Percentiles rank a stretch among this genome's conserved stretches.
phyloP scores from a whole-genome alignment of 306 rosid genomes.

The Acacia melanoxylon region DNA sequence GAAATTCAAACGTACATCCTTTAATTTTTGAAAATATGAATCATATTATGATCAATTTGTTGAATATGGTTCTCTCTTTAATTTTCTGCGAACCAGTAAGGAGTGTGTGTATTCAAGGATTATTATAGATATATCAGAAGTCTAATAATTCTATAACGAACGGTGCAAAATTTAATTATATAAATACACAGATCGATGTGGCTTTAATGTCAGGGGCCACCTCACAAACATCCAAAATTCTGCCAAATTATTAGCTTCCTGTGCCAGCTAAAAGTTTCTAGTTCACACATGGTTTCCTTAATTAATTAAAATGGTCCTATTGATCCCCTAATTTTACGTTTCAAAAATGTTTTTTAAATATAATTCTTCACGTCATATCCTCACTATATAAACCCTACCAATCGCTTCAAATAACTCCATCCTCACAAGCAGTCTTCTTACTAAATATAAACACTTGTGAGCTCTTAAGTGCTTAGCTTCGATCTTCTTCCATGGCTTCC shows the following conservation, averaged over 20 bases:
- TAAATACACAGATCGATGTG: constrained; percentile 9
- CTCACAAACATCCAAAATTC: constrained; percentile 37
- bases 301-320: neutral
- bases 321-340: neutral
- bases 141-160: neutral
- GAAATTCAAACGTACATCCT: neutral
- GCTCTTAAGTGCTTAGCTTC: neutral
- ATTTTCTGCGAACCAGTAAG: neutral
- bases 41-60: neutral
- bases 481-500: constrained; percentile 46
- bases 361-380: neutral
- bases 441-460: neutral
- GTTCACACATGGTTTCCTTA: constrained; percentile 35
- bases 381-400: constrained; percentile 28
- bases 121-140: neutral
- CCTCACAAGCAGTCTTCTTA: constrained; percentile 14
- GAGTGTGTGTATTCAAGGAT: too few species aligned
- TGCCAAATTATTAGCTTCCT: neutral
- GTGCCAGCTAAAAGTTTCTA: constrained; percentile 53
- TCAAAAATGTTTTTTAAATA: neutral
- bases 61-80: neutral
- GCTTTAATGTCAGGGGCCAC: neutral
- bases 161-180: neutral
- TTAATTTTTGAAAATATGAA: neutral
- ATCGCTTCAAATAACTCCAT: constrained; percentile 17